Conservation (phyloP, 2,329 filamentous ascomycete genomes). For the Fusarium marasasianum region DNA sequence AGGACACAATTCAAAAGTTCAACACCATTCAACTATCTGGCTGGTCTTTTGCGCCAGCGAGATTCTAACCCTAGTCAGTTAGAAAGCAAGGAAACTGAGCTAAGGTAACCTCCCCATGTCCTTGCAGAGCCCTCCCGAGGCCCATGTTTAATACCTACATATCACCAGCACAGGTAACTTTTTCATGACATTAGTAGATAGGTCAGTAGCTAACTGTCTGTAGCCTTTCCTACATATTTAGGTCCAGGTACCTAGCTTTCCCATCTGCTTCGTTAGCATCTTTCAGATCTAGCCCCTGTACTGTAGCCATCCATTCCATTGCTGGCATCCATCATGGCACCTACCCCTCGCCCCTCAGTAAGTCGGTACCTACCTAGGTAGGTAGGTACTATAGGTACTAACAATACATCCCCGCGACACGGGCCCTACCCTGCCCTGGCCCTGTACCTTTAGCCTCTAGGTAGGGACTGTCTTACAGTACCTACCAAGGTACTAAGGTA, state of each 20-base stretch:
- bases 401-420: slow-evolving; percentile 4
- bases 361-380: background rate
- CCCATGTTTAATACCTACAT: background rate
- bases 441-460: background rate
- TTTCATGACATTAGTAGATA: background rate
- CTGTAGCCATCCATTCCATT: background rate
- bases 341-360: slow-evolving; percentile 6
- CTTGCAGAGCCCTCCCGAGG: slow-evolving; percentile 14
- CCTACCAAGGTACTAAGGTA: background rate
- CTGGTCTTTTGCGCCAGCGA: slow-evolving; percentile 1
- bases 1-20: background rate
- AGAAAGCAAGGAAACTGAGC: slow-evolving; percentile 7
- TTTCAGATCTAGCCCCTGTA: background rate
- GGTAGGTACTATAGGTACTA: background rate
- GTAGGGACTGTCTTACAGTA: background rate
- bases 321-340: background rate
- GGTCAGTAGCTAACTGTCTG: background rate
- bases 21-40: background rate
- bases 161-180: background rate
- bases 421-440: slow-evolving; percentile 19
- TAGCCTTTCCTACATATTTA: background rate
- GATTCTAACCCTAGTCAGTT: slow-evolving; percentile 1
- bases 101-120: slow-evolving; percentile 14
- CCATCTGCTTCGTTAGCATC: background rate
- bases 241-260: background rate